These are phyloP conservation scores for Imleria badia DNA, from an alignment of 768 basidiomycete species.

Conservation along the genomic window DNA sequence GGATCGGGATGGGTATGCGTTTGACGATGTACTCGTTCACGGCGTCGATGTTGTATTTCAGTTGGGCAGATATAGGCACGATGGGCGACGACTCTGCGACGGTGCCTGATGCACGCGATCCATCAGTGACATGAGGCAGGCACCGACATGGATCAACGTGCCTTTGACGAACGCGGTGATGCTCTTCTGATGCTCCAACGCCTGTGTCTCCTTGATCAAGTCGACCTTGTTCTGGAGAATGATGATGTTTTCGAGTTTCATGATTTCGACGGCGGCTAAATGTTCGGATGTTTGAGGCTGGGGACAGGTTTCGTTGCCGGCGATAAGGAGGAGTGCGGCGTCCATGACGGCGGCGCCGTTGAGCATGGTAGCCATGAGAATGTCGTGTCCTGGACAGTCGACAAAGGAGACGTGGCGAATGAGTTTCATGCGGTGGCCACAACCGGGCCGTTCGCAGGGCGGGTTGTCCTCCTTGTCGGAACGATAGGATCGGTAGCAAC, in stretches of 20 bases:
- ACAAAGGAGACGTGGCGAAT: constrained; percentile 98
- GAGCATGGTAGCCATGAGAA: constrained; percentile 99
- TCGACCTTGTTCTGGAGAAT: constrained; percentile 99
- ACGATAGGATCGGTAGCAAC: constrained; percentile 90
- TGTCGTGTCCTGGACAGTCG: constrained; percentile 96
- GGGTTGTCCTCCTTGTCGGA: constrained; percentile 94
- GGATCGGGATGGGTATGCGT: constrained; percentile 90
- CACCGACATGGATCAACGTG: constrained; percentile 27
- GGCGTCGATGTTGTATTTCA: constrained; percentile 99
- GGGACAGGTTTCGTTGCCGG: constrained; percentile 98
- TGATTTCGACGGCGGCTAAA: constrained; percentile 97
- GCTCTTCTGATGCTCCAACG: constrained; percentile 94
- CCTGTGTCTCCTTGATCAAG: constrained; percentile 92
- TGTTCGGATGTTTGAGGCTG: constrained; percentile 99
- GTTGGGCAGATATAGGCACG: constrained; percentile 97
- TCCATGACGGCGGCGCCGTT: constrained; percentile 99
- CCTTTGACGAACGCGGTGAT: constrained; percentile 96
- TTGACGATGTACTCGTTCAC: constrained; percentile 99
- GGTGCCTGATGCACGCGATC: constrained; percentile 59
- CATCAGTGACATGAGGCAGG: background rate
- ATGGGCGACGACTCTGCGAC: constrained; percentile 97
- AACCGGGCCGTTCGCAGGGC: constrained; percentile 90
- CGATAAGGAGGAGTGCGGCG: constrained; percentile 91
- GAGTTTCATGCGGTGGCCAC: constrained; percentile 86
- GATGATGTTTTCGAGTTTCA: constrained; percentile 97